Evolutionary conservation across 768 basidiomycete genomes (phyloP).

Genomic region (Podaxis sp.): DNA sequence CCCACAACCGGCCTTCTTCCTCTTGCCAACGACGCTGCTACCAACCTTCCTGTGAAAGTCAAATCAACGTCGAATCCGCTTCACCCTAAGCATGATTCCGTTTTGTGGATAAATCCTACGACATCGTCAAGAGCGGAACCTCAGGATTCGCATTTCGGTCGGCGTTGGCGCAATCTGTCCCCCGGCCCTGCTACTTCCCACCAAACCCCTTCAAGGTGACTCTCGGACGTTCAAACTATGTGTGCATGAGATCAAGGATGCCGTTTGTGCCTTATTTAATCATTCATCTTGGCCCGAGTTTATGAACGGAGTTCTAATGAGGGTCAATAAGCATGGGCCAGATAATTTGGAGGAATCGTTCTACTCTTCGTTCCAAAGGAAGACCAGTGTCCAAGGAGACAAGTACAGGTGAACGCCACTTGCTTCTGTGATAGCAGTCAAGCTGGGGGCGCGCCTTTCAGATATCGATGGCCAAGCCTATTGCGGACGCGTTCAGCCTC

Average conservation of each 20-base stretch:
- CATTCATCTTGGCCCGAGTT: constrained; percentile 79
- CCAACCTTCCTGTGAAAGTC: not conserved
- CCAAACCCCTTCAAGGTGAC: constrained; percentile 60
- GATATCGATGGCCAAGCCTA: constrained; percentile 73
- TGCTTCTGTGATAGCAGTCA: not conserved
- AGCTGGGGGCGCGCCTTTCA: constrained; percentile 23
- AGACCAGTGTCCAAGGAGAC: constrained; percentile 56
- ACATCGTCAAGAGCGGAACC: constrained; percentile 61
- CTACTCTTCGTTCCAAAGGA: constrained; percentile 68
- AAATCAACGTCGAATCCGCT: not conserved
- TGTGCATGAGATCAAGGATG: constrained; percentile 71
- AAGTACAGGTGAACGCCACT: constrained; percentile 53
- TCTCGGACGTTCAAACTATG: constrained; percentile 62
- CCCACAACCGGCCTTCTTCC: not conserved
- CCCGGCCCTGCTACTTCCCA: constrained; percentile 41
- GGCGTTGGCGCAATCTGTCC: constrained; percentile 66
- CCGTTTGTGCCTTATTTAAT: constrained; percentile 62
- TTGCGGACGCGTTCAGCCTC: constrained; percentile 69
- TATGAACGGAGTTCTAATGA: constrained; percentile 69
- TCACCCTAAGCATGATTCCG: not conserved
- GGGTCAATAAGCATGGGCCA: constrained; percentile 44
- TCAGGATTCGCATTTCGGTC: constrained; percentile 51
- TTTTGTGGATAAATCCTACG: constrained; percentile 36
- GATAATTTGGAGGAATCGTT: constrained; percentile 41
- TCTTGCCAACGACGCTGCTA: not conserved